These are phyloP conservation scores for Galerina sulciceps DNA, from an alignment of 768 basidiomycete genomes.

Conservation along the genomic window DNA sequence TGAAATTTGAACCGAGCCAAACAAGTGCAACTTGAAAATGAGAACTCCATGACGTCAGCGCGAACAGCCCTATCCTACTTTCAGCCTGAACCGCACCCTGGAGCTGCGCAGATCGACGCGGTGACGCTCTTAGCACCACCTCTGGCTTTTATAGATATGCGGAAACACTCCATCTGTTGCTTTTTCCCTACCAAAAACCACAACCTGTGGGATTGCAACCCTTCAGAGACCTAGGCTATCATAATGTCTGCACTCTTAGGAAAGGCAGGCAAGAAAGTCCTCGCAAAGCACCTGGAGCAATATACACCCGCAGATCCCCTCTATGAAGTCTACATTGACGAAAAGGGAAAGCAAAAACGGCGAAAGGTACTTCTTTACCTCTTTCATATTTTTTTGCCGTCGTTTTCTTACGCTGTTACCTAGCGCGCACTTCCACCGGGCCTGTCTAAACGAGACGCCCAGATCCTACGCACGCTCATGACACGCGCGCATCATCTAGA, in stretches of 20 bases:
- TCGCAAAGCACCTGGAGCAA: conserved; percentile 63
- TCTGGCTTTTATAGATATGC: too few species aligned
- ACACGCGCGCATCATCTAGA: conserved; percentile 85
- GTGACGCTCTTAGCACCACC: too few species aligned
- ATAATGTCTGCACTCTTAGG: conserved; percentile 35
- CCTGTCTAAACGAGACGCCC: conserved; percentile 74
- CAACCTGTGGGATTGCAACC: not conserved
- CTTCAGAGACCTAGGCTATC: not conserved
- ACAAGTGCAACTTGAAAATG: too few species aligned
- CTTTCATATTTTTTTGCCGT: not conserved
- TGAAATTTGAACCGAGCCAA: too few species aligned
- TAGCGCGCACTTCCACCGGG: conserved; percentile 78
- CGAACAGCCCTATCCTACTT: too few species aligned
- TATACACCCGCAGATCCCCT: conserved; percentile 77
- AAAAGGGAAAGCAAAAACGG: conserved; percentile 57
- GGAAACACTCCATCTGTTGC: too few species aligned
- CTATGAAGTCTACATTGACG: conserved; percentile 67
- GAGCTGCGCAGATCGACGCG: too few species aligned
- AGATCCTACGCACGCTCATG: conserved; percentile 75
- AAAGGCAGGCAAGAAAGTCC: conserved; percentile 61
- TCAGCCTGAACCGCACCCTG: too few species aligned
- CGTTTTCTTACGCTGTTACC: not conserved
- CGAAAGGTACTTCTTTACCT: conserved; percentile 49
- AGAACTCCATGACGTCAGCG: too few species aligned
- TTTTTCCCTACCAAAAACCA: too few species aligned